A percentile compares a stretch with the other conserved stretches of the same genome.
Conservation (phyloP, 176 grass and related monocot genomes). For the Zea luxurians region DNA sequence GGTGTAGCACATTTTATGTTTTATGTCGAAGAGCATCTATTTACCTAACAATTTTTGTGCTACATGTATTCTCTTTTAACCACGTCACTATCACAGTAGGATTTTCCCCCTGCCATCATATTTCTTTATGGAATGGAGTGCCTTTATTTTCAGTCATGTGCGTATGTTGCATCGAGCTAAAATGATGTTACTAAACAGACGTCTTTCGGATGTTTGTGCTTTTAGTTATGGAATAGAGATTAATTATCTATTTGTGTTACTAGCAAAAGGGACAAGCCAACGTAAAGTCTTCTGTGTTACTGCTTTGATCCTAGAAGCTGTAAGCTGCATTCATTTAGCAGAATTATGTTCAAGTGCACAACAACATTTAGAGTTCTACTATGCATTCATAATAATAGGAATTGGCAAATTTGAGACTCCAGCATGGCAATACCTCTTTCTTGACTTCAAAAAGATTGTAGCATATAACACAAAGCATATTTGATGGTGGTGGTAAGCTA, state of each 20-base stretch:
- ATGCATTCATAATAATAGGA: slow-evolving; percentile 9
- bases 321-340: slow-evolving; percentile 68
- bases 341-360: slow-evolving; percentile 33
- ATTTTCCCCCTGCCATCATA: neutral
- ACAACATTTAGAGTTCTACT: neutral
- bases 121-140: neutral
- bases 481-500: slow-evolving; percentile 79
- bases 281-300: slow-evolving; percentile 89
- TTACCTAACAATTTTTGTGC: neutral
- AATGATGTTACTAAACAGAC: neutral
- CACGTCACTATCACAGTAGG: neutral
- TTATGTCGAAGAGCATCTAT: neutral
- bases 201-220: slow-evolving; percentile 5
- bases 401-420: slow-evolving; percentile 17
- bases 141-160: neutral
- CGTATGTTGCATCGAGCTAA: slow-evolving; percentile 14
- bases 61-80: neutral
- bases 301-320: slow-evolving; percentile 72
- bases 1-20: neutral
- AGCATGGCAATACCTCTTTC: slow-evolving; percentile 71
- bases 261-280: slow-evolving; percentile 86
- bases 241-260: slow-evolving; percentile 84
- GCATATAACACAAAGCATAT: slow-evolving; percentile 61
- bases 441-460: slow-evolving; percentile 74
- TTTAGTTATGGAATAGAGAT: slow-evolving; percentile 4